phyloP scores from a whole-genome alignment of 176 grass and related monocot genomes.

The Paspalum notatum region DNA sequence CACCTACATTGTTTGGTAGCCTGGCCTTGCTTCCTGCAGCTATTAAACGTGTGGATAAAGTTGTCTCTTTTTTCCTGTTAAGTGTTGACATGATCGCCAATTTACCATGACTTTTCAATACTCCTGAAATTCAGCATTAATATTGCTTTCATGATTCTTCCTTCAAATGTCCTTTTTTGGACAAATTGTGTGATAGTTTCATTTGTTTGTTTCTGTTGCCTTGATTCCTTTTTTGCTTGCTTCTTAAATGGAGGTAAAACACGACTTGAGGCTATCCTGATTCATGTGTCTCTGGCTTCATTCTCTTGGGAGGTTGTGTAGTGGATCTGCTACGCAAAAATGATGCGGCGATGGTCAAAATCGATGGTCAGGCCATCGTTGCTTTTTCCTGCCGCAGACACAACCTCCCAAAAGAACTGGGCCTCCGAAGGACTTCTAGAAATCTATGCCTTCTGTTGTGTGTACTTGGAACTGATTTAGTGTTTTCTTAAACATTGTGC shows the following conservation, averaged over 20 bases:
- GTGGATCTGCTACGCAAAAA: no score
- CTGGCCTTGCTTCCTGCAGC: neutral
- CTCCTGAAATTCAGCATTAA: neutral
- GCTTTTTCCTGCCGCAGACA: no score
- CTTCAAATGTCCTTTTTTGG: neutral
- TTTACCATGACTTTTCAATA: neutral
- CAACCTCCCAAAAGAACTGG: no score
- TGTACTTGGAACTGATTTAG: neutral
- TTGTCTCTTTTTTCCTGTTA: neutral
- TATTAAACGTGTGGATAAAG: neutral
- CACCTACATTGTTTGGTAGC: neutral
- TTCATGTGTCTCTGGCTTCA: neutral
- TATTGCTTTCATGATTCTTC: neutral
- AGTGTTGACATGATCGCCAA: neutral
- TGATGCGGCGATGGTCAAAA: no score
- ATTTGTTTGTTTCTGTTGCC: conserved; percentile 9
- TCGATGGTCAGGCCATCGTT: no score
- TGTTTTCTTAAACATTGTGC: conserved; percentile 25
- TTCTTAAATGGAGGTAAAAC: neutral
- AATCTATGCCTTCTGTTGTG: neutral
- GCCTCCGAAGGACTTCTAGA: neutral
- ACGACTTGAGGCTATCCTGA: neutral
- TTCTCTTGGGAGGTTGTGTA: no score
- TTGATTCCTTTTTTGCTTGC: neutral
- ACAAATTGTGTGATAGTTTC: neutral